Percentiles rank a stretch among this genome's conserved stretches.
Evolutionary conservation across 192 early-diverging fungal genomes (phyloP).

Genomic region (Backusella tuberculispora): DNA sequence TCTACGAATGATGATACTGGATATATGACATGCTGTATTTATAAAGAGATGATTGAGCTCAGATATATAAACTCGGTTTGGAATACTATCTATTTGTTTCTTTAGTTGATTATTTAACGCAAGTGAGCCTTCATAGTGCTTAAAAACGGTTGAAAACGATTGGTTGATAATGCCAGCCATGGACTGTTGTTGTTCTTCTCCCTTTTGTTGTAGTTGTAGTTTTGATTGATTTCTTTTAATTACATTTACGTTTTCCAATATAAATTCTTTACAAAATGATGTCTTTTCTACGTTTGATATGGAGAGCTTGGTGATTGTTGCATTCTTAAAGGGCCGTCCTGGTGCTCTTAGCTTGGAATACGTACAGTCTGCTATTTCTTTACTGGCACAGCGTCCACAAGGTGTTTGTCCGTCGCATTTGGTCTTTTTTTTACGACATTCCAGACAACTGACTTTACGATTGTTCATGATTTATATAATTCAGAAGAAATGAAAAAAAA

Average conservation of each 20-base stretch:
- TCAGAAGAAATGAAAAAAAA: neutral
- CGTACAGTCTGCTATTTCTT: neutral
- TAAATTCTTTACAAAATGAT: neutral
- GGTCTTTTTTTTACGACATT: conserved; percentile 3
- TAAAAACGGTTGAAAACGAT: neutral
- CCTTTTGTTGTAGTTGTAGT: too few relatives aligned
- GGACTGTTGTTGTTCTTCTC: neutral
- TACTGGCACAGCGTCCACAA: neutral
- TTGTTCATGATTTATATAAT: neutral
- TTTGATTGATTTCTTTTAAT: neutral
- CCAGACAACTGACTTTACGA: neutral
- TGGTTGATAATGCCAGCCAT: neutral
- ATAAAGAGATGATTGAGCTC: neutral
- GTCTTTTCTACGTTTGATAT: neutral
- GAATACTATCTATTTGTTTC: neutral
- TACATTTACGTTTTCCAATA: neutral
- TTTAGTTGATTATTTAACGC: neutral
- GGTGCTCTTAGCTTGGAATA: conserved; percentile 3
- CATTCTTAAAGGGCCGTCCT: conserved; percentile 1
- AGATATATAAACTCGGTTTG: neutral
- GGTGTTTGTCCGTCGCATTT: conserved; percentile 1
- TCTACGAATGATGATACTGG: neutral
- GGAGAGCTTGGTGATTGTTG: neutral
- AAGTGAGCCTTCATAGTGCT: neutral
- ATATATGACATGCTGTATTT: neutral